Evolutionary conservation across 2,329 filamentous ascomycete species (phyloP), one percentile per base, ranked within the genome.

Genomic region (Colletotrichum tabaci): DNA sequence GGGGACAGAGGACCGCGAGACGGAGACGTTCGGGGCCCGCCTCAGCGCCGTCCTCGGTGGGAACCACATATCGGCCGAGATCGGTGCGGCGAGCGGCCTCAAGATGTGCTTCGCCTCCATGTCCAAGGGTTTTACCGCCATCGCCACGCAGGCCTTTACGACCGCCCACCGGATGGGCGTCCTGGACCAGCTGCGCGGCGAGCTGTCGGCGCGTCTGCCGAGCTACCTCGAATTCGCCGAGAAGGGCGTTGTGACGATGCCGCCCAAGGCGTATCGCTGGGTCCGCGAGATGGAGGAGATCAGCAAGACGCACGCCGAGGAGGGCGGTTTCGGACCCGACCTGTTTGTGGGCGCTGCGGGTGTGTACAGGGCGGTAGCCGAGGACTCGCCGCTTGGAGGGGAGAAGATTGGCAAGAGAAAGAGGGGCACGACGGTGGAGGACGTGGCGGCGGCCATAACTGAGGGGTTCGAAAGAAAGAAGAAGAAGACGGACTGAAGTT

Each of bases 261-360:
- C 92, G 30, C 89, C 90, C 9, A 95, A 95, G 82, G 93, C 93
- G 21, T 94, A 94, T 79, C 85, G 93, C 13, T 95, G 93, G 92
- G 90, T 94, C 0, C 84, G 86, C 44, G 93, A 95, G 84, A 94
- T 95, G 93, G 87, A 91, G 75, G 90, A 95, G 84, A 94, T 95
- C 77, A 89, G 88, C 4, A 83, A 87, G 68, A 93, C 91, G 4
- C 91, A 94, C 78, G 81, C 82, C 8, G 87, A 88, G 52, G 90
- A 92, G 65, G 92, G 90, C 0, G 91, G 91, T 0, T 93, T 92
- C 78, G 80, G 80, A 5, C 80, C 80, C 13, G 82, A 84, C 30
- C 80, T 92, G 35, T 93, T 93, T 75, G 79, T 82, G 15, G 87
- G 87, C 13, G 88, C 91, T 8, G 91, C 91, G 0, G 85, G 84